Evolutionary conservation across 176 grass and related monocot genomes (phyloP).

Genomic region (Eleusine indica): DNA sequence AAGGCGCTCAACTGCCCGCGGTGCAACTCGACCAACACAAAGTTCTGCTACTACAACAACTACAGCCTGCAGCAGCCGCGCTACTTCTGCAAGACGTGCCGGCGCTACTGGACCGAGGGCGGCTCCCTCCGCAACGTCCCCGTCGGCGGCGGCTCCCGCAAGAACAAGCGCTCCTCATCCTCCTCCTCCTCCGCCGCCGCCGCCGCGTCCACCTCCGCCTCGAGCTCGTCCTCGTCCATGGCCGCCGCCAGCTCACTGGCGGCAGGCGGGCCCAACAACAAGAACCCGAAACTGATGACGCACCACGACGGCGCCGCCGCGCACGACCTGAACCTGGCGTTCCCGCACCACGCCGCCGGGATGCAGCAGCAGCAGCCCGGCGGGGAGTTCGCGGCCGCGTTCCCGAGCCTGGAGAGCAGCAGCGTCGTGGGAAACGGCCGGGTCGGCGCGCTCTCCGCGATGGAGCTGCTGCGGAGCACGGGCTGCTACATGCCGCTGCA

Average conservation of each 20-base stretch:
- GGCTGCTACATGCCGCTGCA: constrained; percentile 62
- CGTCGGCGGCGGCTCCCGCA: constrained; percentile 88
- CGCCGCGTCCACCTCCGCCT: constrained; percentile 20
- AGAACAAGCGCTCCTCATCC: constrained; percentile 86
- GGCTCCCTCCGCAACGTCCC: constrained; percentile 92
- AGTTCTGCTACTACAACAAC: constrained; percentile 99
- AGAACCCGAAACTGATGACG: constrained; percentile 57
- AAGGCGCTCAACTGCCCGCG: constrained; percentile 92
- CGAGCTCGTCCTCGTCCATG: constrained; percentile 42
- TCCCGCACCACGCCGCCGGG: constrained; percentile 54
- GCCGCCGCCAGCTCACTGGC: background rate
- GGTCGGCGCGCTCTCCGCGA: constrained; percentile 57
- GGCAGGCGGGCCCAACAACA: constrained; percentile 18
- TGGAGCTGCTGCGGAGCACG: constrained; percentile 86
- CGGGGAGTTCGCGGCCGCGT: constrained; percentile 57
- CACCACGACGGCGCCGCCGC: constrained; percentile 55
- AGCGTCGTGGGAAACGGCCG: constrained; percentile 40
- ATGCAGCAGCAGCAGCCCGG: constrained; percentile 28
- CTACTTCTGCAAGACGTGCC: constrained; percentile 99
- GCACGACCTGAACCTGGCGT: constrained; percentile 84
- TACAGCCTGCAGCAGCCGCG: constrained; percentile 96
- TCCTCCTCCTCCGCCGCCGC: constrained; percentile 38
- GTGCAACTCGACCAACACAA: constrained; percentile 98
- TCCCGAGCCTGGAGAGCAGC: constrained; percentile 79
- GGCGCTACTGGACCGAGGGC: constrained; percentile 94